Base-by-base conservation (phyloP, 2,329 filamentous ascomycete species). In the Fusarium burgessii region DNA sequence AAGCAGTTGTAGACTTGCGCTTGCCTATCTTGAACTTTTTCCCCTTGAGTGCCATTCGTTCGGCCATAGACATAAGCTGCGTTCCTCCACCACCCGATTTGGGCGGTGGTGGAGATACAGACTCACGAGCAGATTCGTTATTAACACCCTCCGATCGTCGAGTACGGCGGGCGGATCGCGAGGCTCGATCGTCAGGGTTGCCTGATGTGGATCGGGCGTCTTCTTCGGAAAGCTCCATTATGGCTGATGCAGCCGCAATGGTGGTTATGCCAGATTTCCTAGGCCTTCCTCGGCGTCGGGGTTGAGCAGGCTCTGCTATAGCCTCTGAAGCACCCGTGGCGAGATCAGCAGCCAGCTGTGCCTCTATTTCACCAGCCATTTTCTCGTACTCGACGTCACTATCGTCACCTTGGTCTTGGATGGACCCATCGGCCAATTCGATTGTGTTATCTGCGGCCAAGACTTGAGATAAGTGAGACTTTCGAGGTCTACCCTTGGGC, bases 31-130 rank as follows among this genome's bases (percentile, higher is more conserved):
- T 87, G 69, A 89, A 83, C 56, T 82, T 85, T 76, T 84, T 88
- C 14, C 87, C 87, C 55, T 80, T 82, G 4, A 87, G 79, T 36
- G 84, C 86, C 82, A 88, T 85, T n/a, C 86, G 83, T 71, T 89
- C 87, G 40, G 84, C 83, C 84, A 90, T 85, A 9, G 88, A 89
- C 80, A 89, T 80, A 50, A 86, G 83, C 14, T 80, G 77, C 74
- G 75, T 66, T 38, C 63, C 66, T 18, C 76, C 59, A 15, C 61
- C 43, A 15, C 55, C 43, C 15, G 41, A 62, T 27, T 58, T 56
- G 27, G 62, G 20, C 7, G 54, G 51, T 17, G 54, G 55, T 15
- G 56, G 46, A 33, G 52, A 67, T 25, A 36, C 25, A n/a, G 66
- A 40, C 23, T 60, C 42, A 12, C 61, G 32, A 35, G 57, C 45